Conservation (phyloP, 2,329 filamentous ascomycete species). For the Xylaria sp. region DNA sequence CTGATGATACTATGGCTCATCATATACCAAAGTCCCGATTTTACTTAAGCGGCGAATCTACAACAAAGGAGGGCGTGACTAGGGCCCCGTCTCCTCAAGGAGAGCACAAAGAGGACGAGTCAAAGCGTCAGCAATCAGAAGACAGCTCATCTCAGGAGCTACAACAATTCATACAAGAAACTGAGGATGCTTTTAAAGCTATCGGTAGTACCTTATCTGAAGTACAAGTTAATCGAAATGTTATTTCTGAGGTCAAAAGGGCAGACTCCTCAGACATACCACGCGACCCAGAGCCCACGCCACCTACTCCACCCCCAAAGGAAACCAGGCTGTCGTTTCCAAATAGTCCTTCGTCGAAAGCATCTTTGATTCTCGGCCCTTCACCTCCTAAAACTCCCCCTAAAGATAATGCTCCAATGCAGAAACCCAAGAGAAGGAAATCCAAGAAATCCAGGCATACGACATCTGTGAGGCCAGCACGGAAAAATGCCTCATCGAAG, state of each 20-base stretch:
- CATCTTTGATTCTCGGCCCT: conserved; percentile 9
- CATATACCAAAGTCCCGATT: conserved; percentile 38
- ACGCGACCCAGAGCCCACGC: conserved; percentile 28
- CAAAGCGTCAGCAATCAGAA: conserved; percentile 30
- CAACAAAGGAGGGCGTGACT: conserved; percentile 24
- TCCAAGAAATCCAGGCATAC: conserved; percentile 40
- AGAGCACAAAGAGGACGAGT: conserved; percentile 43
- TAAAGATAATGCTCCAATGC: conserved; percentile 40
- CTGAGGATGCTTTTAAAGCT: conserved; percentile 62
- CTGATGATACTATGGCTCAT: conserved; percentile 45
- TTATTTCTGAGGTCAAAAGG: conserved; percentile 39
- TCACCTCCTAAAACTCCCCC: conserved; percentile 17
- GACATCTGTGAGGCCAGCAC: conserved; percentile 43
- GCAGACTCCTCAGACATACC: conserved; percentile 37
- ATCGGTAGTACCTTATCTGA: conserved; percentile 56
- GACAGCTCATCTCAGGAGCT: conserved; percentile 39
- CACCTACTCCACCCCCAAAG: conserved; percentile 39
- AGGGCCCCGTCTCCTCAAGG: conserved; percentile 43
- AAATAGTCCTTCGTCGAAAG: conserved; percentile 24
- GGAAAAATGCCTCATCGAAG: conserved; percentile 43
- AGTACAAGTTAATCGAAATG: conserved; percentile 47
- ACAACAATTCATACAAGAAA: conserved; percentile 59
- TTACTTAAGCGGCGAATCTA: conserved; percentile 13
- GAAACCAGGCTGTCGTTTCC: conserved; percentile 20
- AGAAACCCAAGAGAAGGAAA: conserved; percentile 55